Percentiles rank a stretch among this genome's conserved stretches.
Evolutionary conservation across 257 asterid genomes (phyloP).

Genomic region (Gardenia jasminoides): DNA sequence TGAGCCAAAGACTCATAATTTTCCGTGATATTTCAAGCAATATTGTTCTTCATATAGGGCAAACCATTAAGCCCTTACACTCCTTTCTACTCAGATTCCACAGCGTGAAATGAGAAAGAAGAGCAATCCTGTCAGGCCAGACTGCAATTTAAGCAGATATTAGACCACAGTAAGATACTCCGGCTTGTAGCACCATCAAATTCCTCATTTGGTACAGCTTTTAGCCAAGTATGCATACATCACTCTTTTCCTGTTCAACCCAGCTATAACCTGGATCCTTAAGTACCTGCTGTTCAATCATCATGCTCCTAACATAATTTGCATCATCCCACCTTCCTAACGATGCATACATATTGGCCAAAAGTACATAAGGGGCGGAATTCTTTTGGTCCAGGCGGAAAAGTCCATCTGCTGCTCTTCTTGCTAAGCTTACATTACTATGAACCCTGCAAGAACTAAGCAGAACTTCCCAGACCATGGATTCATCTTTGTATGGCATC

Average conservation of each 20-base stretch:
- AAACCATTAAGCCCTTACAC: not conserved
- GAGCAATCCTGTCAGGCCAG: not conserved
- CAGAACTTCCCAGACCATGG: slow-evolving; percentile 61
- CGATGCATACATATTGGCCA: slow-evolving; percentile 67
- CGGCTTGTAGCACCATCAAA: not conserved
- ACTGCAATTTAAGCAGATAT: not conserved
- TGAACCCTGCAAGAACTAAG: slow-evolving; percentile 70
- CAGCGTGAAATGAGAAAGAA: not conserved
- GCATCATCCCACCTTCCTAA: slow-evolving; percentile 76
- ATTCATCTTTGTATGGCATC: slow-evolving; percentile 57
- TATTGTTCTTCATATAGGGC: not conserved
- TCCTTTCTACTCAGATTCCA: not conserved
- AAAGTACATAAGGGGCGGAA: slow-evolving; percentile 52
- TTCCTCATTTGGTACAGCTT: not conserved
- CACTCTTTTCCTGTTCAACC: slow-evolving; percentile 33
- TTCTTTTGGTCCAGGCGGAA: slow-evolving; percentile 42
- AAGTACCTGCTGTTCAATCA: slow-evolving; percentile 37
- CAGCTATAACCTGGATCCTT: slow-evolving; percentile 72
- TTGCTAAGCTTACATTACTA: slow-evolving; percentile 46
- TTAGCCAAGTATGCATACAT: not conserved
- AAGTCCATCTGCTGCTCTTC: slow-evolving; percentile 69
- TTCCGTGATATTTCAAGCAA: not conserved
- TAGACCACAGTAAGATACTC: not conserved
- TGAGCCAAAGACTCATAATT: not conserved
- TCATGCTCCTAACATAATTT: slow-evolving; percentile 37